Evolutionary conservation across 2,329 filamentous ascomycete species (phyloP).

Genomic region (Fusarium tupiense): DNA sequence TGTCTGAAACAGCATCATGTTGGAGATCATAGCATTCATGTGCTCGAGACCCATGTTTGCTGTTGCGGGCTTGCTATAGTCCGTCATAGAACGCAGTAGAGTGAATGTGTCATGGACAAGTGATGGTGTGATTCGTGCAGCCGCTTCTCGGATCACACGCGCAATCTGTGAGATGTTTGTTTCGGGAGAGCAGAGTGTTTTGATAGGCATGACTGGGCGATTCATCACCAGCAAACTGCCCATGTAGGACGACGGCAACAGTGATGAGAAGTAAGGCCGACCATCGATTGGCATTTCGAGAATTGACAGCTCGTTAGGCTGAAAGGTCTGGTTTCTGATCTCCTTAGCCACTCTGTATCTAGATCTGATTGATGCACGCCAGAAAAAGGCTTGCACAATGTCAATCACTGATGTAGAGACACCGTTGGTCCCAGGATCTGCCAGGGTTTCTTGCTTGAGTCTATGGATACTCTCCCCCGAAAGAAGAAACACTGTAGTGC

Average conservation of each 20-base stretch:
- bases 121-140: neutral
- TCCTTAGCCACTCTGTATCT: constrained; percentile 2
- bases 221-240: constrained; percentile 6
- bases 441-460: neutral
- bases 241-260: constrained; percentile 4
- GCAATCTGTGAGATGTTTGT: constrained; percentile 3
- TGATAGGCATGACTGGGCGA: neutral
- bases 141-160: neutral
- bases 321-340: neutral
- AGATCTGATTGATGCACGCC: constrained; percentile 4
- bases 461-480: neutral
- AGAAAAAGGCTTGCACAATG: constrained; percentile 5
- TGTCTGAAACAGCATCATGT: constrained; percentile 10
- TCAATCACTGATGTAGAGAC: neutral
- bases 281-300: constrained; percentile 14
- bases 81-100: neutral
- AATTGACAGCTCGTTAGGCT: neutral
- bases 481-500: neutral
- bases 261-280: constrained; percentile 3
- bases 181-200: neutral
- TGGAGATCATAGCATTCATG: constrained; percentile 8
- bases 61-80: constrained; percentile 14
- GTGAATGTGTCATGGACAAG: constrained; percentile 3
- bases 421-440: neutral
- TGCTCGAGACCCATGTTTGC: constrained; percentile 15